These are phyloP conservation scores for Lasiosphaeria hispida DNA, from an alignment of 495 filamentous ascomycete genomes.

Conservation along the genomic window DNA sequence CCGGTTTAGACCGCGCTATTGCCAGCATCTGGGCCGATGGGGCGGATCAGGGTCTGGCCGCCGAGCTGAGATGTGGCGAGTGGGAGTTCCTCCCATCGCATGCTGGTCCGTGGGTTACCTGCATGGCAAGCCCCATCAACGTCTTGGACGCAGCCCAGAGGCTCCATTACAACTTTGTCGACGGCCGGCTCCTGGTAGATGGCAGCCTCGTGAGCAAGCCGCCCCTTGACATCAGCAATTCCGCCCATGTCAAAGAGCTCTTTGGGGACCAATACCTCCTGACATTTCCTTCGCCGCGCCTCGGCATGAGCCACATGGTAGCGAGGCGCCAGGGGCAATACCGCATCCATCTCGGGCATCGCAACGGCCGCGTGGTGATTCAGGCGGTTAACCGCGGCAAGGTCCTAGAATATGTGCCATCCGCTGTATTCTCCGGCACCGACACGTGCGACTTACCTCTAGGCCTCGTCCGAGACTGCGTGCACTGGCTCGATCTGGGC, in stretches of 20 bases:
- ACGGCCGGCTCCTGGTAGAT: neutral
- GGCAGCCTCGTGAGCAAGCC: neutral
- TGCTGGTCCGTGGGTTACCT: neutral
- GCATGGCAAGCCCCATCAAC: neutral
- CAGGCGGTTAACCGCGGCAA: neutral
- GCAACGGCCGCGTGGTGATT: constrained; percentile 1
- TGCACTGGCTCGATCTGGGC: constrained; percentile 3
- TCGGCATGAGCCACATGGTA: neutral
- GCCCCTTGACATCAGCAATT: neutral
- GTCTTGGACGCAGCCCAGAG: neutral
- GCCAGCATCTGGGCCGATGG: neutral
- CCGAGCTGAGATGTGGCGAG: too few species aligned
- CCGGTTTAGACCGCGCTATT: neutral
- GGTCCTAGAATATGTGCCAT: neutral
- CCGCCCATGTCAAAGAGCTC: neutral
- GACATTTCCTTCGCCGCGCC: neutral
- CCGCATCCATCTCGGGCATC: neutral
- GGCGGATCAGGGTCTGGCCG: too few species aligned
- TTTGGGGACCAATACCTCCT: neutral
- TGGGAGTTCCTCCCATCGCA: neutral
- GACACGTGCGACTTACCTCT: constrained; percentile 3
- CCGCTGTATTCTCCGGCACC: neutral
- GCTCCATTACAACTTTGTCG: neutral
- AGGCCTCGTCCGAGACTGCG: neutral
- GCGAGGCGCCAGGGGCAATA: neutral